Conservation (phyloP, 352 stramenopile genomes). For the Phytophthora nicotianae region DNA sequence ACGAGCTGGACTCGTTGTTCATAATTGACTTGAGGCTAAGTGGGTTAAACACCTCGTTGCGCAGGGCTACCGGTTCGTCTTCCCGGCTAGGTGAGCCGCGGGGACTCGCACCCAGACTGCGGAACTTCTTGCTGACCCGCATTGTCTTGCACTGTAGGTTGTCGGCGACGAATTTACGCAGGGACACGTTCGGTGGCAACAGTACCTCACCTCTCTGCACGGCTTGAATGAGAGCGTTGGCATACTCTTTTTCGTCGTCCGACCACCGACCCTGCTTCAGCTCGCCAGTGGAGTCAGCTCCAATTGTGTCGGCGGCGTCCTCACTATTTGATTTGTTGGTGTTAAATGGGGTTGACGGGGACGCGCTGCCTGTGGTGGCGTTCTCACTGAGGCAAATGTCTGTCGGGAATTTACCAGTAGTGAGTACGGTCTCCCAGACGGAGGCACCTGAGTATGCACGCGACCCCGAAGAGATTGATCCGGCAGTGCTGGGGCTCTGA, state of each 20-base stretch:
- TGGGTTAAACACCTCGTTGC: constrained; percentile 55
- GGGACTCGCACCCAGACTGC: constrained; percentile 35
- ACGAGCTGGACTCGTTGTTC: constrained; percentile 54
- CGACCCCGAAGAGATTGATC: constrained; percentile 18
- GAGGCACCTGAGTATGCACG: constrained; percentile 26
- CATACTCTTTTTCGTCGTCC: constrained; percentile 63
- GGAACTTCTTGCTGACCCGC: constrained; percentile 73
- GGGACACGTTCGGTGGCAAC: constrained; percentile 54
- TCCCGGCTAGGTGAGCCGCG: constrained; percentile 12
- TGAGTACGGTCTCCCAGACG: constrained; percentile 73
- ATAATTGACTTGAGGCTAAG: constrained; percentile 80
- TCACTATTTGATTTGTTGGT: constrained; percentile 22
- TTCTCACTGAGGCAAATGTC: constrained; percentile 67
- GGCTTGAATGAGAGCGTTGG: constrained; percentile 57
- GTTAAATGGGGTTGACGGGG: constrained; percentile 19
- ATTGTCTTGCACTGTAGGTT: constrained; percentile 70
- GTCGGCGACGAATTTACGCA: constrained; percentile 64
- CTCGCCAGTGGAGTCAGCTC: constrained; percentile 22
- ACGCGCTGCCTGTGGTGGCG: constrained; percentile 6
- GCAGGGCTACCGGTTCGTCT: constrained; percentile 6
- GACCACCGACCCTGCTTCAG: constrained; percentile 65
- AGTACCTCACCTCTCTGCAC: constrained; percentile 49
- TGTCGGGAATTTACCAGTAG: constrained; percentile 60
- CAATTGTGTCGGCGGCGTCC: constrained; percentile 10
- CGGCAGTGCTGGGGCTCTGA: constrained; percentile 24